A percentile compares a stretch with the other conserved stretches of the same genome.
Evolutionary conservation across 768 basidiomycete species (phyloP).

Genomic region (Dictyophora rubrovolvata): DNA sequence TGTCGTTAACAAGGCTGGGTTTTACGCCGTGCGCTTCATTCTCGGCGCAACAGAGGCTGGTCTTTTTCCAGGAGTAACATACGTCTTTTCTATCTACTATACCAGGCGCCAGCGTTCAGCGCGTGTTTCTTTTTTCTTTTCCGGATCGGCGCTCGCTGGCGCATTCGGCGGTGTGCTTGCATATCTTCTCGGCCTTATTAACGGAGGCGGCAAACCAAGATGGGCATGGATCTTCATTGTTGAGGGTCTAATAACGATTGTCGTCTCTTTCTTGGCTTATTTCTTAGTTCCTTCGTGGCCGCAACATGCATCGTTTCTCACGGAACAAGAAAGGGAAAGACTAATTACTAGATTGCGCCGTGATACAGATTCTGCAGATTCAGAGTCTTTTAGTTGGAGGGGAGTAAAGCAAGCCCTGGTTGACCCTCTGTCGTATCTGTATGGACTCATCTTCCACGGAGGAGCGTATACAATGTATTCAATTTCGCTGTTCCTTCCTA

Average conservation of each 20-base stretch:
- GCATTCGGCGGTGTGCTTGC: slow-evolving; percentile 43
- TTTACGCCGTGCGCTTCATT: slow-evolving; percentile 46
- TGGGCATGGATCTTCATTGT: slow-evolving; percentile 62
- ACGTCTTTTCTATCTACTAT: slow-evolving; percentile 48
- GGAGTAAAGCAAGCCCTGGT: slow-evolving; percentile 46
- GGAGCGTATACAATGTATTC: slow-evolving; percentile 26
- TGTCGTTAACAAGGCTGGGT: slow-evolving; percentile 39
- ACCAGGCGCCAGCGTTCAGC: slow-evolving; percentile 45
- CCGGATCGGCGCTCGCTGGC: slow-evolving; percentile 50
- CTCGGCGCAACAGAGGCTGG: slow-evolving; percentile 53
- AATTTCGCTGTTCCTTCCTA: slow-evolving; percentile 30
- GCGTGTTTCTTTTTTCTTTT: slow-evolving; percentile 54
- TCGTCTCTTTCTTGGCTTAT: slow-evolving; percentile 37
- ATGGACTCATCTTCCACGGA: slow-evolving; percentile 51
- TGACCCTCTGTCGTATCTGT: slow-evolving; percentile 52
- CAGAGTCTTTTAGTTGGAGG: slow-evolving; percentile 48
- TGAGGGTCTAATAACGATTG: slow-evolving; percentile 43
- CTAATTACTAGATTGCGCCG: slow-evolving; percentile 38
- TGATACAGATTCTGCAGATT: slow-evolving; percentile 44
- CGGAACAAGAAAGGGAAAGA: slow-evolving; percentile 37
- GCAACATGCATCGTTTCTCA: slow-evolving; percentile 45
- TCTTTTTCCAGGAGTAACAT: slow-evolving; percentile 43
- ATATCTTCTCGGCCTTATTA: slow-evolving; percentile 49
- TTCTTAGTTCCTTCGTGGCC: slow-evolving; percentile 53
- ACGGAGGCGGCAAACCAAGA: slow-evolving; percentile 48